A percentile compares a stretch with the other conserved stretches of the same genome.
phyloP scores from a whole-genome alignment of 2,329 filamentous ascomycete genomes.

The Hypoxylon sp. region DNA sequence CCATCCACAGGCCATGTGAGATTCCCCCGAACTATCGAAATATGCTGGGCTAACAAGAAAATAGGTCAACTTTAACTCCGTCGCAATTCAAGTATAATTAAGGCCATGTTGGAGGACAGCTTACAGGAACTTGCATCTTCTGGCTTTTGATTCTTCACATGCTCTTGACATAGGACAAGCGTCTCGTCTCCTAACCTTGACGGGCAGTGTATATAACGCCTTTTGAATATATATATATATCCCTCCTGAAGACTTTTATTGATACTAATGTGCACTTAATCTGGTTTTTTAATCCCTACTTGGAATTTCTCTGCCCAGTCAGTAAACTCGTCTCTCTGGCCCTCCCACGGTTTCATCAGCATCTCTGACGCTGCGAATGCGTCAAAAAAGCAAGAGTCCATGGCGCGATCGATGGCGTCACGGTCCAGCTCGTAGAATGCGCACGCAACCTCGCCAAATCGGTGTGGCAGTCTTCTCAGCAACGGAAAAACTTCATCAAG shows the following conservation, averaged over 20 bases:
- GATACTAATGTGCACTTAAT: slow-evolving; percentile 39
- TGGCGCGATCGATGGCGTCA: slow-evolving; percentile 68
- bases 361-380: slow-evolving; percentile 70
- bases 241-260: slow-evolving; percentile 6
- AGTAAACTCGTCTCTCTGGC: slow-evolving; percentile 80
- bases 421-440: slow-evolving; percentile 80
- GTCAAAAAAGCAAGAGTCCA: slow-evolving; percentile 73
- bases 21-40: slow-evolving; percentile 1
- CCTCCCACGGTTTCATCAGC: slow-evolving; percentile 73
- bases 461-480: slow-evolving; percentile 74
- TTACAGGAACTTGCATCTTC: background rate
- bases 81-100: slow-evolving; percentile 54
- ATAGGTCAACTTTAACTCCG: slow-evolving; percentile 56
- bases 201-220: slow-evolving; percentile 10
- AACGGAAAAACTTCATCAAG: slow-evolving; percentile 70
- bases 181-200: background rate
- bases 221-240: slow-evolving; percentile 29
- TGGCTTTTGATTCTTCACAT: background rate
- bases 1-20: slow-evolving; percentile 52
- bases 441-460: slow-evolving; percentile 78
- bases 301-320: slow-evolving; percentile 77
- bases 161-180: slow-evolving; percentile 1
- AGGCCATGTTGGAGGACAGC: background rate
- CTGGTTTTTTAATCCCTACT: slow-evolving; percentile 64
- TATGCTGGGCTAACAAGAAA: slow-evolving; percentile 27